These are phyloP conservation scores for Zymoseptoria ardabiliae DNA, from an alignment of 2,329 filamentous ascomycete genomes.

Conservation along the genomic window DNA sequence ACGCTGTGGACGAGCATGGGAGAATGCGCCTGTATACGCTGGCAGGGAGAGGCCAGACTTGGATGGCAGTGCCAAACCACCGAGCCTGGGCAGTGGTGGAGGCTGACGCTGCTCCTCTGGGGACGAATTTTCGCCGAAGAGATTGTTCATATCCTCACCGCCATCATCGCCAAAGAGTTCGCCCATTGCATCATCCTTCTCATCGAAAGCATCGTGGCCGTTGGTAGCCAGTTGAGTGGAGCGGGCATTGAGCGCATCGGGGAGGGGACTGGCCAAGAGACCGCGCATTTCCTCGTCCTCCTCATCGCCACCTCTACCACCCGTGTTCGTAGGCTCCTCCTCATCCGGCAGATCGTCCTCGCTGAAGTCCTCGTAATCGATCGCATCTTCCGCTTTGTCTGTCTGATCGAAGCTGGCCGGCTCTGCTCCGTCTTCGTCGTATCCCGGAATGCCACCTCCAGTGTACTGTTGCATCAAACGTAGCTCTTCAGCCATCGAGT, in stretches of 20 bases:
- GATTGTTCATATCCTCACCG: constrained; percentile 36
- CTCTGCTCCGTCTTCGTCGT: constrained; percentile 20
- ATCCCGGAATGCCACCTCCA: background rate
- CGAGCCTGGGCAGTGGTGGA: constrained; percentile 15
- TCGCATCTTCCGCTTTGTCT: constrained; percentile 85
- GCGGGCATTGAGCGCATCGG: constrained; percentile 9
- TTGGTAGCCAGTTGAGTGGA: constrained; percentile 13
- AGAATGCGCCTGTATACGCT: constrained; percentile 5
- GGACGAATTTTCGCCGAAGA: constrained; percentile 31
- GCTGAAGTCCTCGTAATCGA: constrained; percentile 85
- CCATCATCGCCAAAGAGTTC: constrained; percentile 59
- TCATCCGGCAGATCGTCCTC: constrained; percentile 88
- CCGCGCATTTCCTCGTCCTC: constrained; percentile 11
- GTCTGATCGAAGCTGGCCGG: constrained; percentile 38
- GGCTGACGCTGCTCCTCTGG: constrained; percentile 22
- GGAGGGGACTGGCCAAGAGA: constrained; percentile 5
- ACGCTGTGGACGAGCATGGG: constrained; percentile 5
- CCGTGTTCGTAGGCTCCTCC: constrained; percentile 41
- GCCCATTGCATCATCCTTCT: constrained; percentile 30
- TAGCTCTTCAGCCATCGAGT: constrained; percentile 13
- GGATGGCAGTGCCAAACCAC: constrained; percentile 26
- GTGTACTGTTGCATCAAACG: constrained; percentile 3
- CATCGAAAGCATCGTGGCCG: constrained; percentile 12
- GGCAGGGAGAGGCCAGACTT: constrained; percentile 26
- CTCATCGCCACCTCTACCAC: constrained; percentile 12